Evolutionary conservation across 2,329 filamentous ascomycete species (phyloP).

Genomic region (Teratosphaeria gauchensis): DNA sequence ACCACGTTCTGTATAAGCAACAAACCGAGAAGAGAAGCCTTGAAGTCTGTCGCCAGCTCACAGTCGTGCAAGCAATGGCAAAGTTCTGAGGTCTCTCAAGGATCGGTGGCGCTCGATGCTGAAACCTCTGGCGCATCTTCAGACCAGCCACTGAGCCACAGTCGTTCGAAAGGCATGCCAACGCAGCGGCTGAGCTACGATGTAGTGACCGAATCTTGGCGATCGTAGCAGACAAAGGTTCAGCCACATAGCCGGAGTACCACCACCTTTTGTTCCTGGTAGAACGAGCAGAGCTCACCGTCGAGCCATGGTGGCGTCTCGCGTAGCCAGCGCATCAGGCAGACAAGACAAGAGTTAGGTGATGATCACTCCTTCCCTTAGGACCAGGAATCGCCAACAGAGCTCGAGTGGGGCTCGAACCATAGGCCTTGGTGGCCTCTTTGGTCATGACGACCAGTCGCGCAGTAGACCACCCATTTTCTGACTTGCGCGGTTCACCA

Average conservation of each 20-base stretch:
- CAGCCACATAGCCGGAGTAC: background rate
- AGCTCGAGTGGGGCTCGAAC: no score
- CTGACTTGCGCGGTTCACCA: no score
- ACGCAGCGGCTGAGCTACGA: background rate
- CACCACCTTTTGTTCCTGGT: background rate
- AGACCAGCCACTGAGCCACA: background rate
- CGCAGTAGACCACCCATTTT: no score
- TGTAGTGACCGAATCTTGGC: background rate
- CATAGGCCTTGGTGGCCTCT: no score
- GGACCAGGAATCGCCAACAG: no score
- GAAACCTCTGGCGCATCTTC: background rate
- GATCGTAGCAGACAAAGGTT: background rate
- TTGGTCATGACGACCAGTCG: no score
- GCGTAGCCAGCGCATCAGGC: background rate
- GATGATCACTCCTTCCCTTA: no score
- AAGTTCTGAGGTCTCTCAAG: background rate
- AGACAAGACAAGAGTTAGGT: no score
- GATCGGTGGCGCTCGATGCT: background rate
- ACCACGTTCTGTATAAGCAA: background rate
- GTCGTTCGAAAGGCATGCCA: background rate
- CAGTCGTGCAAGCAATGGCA: background rate
- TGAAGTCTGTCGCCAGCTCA: background rate
- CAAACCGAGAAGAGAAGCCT: background rate
- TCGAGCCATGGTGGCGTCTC: background rate
- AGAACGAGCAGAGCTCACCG: background rate